A percentile compares a stretch with the other conserved stretches of the same genome.
Conservation (phyloP, 768 basidiomycete genomes). For the Tephrocybe sp. region DNA sequence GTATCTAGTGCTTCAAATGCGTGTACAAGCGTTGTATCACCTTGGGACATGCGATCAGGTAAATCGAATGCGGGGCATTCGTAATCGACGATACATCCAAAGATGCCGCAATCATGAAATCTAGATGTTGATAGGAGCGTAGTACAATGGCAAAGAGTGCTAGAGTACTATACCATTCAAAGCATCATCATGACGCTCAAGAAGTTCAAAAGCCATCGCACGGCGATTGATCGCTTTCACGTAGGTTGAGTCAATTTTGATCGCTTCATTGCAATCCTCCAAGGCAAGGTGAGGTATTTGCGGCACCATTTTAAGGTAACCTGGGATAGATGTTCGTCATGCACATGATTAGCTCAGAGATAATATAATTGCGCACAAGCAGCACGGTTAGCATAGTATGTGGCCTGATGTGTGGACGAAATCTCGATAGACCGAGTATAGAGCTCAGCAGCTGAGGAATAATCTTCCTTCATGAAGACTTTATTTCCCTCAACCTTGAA, state of each 20-base stretch:
- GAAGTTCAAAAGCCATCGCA: conserved; percentile 76
- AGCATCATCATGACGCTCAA: conserved; percentile 72
- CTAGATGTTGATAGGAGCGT: not conserved
- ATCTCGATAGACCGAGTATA: conserved; percentile 76
- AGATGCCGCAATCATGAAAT: conserved; percentile 3
- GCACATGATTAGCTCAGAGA: not conserved
- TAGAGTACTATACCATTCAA: conserved; percentile 26
- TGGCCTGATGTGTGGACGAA: conserved; percentile 78
- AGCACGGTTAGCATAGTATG: conserved; percentile 95
- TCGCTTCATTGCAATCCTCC: conserved; percentile 86
- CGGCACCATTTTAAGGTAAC: conserved; percentile 88
- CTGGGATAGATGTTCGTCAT: conserved; percentile 31
- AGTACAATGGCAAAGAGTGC: conserved; percentile 55
- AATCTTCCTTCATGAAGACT: conserved; percentile 65
- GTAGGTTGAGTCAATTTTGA: conserved; percentile 78
- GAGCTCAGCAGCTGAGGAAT: conserved; percentile 52
- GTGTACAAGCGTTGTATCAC: conserved; percentile 79
- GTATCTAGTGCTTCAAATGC: conserved; percentile 82
- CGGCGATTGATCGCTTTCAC: conserved; percentile 90
- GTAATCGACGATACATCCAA: not conserved
- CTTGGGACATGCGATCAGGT: conserved; percentile 70
- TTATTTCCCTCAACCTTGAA: conserved; percentile 73
- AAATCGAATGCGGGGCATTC: conserved; percentile 27
- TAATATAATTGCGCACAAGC: conserved; percentile 62
- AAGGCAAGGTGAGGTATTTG: conserved; percentile 81